phyloP scores from a whole-genome alignment of 495 filamentous ascomycete genomes.

The Hypoxylon rickii region DNA sequence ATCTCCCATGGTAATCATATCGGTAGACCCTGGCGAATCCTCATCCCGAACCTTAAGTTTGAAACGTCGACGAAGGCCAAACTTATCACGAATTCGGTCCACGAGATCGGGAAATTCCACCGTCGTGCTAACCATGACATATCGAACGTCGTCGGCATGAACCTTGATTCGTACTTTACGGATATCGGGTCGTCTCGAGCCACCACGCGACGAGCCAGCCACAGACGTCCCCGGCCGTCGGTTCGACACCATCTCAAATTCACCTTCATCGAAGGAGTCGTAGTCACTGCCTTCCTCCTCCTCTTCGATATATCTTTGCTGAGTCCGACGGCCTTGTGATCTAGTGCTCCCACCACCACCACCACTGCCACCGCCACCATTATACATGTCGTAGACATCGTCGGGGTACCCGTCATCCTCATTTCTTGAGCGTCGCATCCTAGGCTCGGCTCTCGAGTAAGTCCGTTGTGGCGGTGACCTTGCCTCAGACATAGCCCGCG shows the following conservation, averaged over 20 bases:
- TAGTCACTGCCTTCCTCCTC: constrained; percentile 74
- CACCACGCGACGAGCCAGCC: constrained; percentile 45
- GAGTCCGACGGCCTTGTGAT: constrained; percentile 48
- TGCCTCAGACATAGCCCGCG: constrained; percentile 43
- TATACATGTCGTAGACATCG: constrained; percentile 74
- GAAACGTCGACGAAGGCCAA: constrained; percentile 68
- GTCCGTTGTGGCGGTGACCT: constrained; percentile 56
- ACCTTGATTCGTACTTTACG: constrained; percentile 84
- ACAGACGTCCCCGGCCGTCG: constrained; percentile 48
- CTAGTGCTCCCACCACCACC: constrained; percentile 32
- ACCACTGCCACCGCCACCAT: constrained; percentile 42
- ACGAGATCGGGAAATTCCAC: constrained; percentile 79
- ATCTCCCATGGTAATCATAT: constrained; percentile 96
- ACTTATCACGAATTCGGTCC: constrained; percentile 80
- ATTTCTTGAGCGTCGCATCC: constrained; percentile 44
- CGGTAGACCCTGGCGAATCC: constrained; percentile 68
- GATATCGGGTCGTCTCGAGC: constrained; percentile 54
- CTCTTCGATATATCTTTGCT: constrained; percentile 69
- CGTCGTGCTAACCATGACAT: constrained; percentile 79
- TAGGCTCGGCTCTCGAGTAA: constrained; percentile 50
- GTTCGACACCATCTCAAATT: constrained; percentile 79
- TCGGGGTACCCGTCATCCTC: constrained; percentile 67
- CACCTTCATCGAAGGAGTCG: constrained; percentile 69
- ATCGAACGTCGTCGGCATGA: constrained; percentile 88
- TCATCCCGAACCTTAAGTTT: constrained; percentile 86